Percentiles rank a stretch among this genome's conserved stretches.
Conservation (phyloP, 2,329 filamentous ascomycete genomes). For the Myriosclerotinia scirpicola region DNA sequence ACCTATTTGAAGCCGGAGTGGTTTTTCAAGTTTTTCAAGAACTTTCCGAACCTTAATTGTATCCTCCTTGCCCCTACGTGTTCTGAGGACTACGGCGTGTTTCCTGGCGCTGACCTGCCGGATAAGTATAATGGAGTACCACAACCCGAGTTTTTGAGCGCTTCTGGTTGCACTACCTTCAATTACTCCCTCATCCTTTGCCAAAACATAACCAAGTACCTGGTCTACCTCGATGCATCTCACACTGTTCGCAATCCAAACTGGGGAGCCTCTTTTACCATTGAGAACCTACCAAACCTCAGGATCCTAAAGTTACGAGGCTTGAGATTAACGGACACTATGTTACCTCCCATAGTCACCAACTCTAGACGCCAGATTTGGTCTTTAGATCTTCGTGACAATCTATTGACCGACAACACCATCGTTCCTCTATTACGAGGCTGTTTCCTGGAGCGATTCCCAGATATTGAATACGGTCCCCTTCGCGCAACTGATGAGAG, state of each 20-base stretch:
- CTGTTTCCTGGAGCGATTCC: slow-evolving; percentile 14
- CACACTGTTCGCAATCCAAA: slow-evolving; percentile 20
- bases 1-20: slow-evolving; percentile 2
- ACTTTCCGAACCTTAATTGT: slow-evolving; percentile 16
- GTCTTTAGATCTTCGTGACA: slow-evolving; percentile 57
- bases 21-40: slow-evolving; percentile 6
- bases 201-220: slow-evolving; percentile 11
- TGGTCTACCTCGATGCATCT: slow-evolving; percentile 33
- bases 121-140: not conserved
- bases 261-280: slow-evolving; percentile 42
- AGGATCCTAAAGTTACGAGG: slow-evolving; percentile 53
- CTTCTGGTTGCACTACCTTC: slow-evolving; percentile 11
- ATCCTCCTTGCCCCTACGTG: slow-evolving; percentile 10
- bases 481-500: slow-evolving; percentile 39
- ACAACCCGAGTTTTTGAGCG: slow-evolving; percentile 10
- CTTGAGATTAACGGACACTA: slow-evolving; percentile 49
- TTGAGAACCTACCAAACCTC: slow-evolving; percentile 40
- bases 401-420: slow-evolving; percentile 51
- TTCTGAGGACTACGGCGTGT: not conserved
- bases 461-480: not conserved
- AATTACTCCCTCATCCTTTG: not conserved
- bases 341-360: slow-evolving; percentile 42
- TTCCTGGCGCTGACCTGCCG: not conserved
- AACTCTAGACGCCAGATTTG: slow-evolving; percentile 48
- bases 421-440: slow-evolving; percentile 42